Percentiles rank a stretch among this genome's conserved stretches.
Conservation (phyloP, 2,329 filamentous ascomycete genomes). For the Bisporella sp. region DNA sequence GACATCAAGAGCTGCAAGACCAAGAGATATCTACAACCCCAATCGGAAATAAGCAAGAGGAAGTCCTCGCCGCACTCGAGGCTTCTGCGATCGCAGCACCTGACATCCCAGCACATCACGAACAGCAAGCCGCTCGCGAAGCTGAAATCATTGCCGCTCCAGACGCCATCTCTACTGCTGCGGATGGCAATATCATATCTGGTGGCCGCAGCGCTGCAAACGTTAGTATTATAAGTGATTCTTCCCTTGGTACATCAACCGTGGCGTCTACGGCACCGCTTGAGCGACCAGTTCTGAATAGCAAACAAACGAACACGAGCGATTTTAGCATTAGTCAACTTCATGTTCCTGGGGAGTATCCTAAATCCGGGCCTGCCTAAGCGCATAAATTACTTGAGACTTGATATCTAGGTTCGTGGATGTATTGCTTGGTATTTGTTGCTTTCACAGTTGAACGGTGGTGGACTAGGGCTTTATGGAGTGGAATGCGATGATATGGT, state of each 20-base stretch:
- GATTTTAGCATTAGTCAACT: constrained; percentile 23
- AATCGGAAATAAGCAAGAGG: constrained; percentile 4
- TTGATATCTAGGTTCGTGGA: too few relatives aligned
- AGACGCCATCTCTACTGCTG: constrained; percentile 4
- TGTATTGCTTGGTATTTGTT: too few relatives aligned
- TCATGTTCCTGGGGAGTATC: constrained; percentile 27
- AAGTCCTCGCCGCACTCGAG: constrained; percentile 15
- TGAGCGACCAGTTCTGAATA: constrained; percentile 16
- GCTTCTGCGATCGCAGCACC: constrained; percentile 19
- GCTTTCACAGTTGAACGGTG: too few relatives aligned
- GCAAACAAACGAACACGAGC: constrained; percentile 20
- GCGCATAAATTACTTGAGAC: too few relatives aligned
- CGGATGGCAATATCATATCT: constrained; percentile 13
- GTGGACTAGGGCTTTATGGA: too few relatives aligned
- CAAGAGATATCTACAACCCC: background rate
- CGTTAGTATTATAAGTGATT: constrained; percentile 1
- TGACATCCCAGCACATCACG: constrained; percentile 12
- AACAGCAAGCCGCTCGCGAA: constrained; percentile 14
- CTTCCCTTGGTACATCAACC: background rate
- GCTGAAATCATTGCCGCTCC: constrained; percentile 8
- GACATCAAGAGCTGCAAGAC: too few relatives aligned
- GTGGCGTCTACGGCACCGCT: constrained; percentile 1
- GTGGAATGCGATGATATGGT: too few relatives aligned
- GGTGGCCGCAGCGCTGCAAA: constrained; percentile 12
- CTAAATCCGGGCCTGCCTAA: constrained; percentile 1